Evolutionary conservation across 228 moss, liverwort and hornwort genomes (phyloP).

Genomic region (Sphagnum magellanicum): DNA sequence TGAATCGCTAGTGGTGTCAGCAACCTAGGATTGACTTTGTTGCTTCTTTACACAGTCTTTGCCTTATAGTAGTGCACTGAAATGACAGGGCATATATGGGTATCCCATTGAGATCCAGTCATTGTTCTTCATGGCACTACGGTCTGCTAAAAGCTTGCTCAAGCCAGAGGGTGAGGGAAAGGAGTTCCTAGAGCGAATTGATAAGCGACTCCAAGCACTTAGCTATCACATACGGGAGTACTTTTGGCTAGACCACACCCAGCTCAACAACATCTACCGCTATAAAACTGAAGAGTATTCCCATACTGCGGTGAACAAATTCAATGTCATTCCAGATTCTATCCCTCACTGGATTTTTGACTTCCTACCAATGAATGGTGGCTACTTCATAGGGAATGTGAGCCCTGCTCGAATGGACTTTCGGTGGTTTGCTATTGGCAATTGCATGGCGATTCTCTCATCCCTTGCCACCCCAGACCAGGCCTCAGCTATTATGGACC

Average conservation of each 20-base stretch:
- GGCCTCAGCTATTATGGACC: slow-evolving; percentile 83
- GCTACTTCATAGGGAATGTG: slow-evolving; percentile 91
- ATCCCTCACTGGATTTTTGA: slow-evolving; percentile 97
- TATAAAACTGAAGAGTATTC: slow-evolving; percentile 96
- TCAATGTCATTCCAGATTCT: slow-evolving; percentile 89
- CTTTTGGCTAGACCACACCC: slow-evolving; percentile 88
- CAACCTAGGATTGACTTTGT: too few relatives aligned
- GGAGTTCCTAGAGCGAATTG: slow-evolving; percentile 83
- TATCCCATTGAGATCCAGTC: slow-evolving; percentile 95
- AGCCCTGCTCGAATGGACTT: slow-evolving; percentile 97
- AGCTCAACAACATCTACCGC: slow-evolving; percentile 91
- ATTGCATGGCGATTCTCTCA: slow-evolving; percentile 80
- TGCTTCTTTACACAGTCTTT: too few relatives aligned
- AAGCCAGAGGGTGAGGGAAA: slow-evolving; percentile 86
- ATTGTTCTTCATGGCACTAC: slow-evolving; percentile 85
- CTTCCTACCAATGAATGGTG: slow-evolving; percentile 88
- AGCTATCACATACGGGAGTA: slow-evolving; percentile 91
- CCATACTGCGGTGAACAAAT: slow-evolving; percentile 92
- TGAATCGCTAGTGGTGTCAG: too few relatives aligned
- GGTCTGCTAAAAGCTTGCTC: slow-evolving; percentile 77
- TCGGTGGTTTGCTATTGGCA: slow-evolving; percentile 94
- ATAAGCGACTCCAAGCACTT: slow-evolving; percentile 83
- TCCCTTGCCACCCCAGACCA: slow-evolving; percentile 83
- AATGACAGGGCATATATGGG: slow-evolving; percentile 77
- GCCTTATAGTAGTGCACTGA: not conserved